phyloP scores from a whole-genome alignment of 257 asterid species.

The Paulownia fortunei region DNA sequence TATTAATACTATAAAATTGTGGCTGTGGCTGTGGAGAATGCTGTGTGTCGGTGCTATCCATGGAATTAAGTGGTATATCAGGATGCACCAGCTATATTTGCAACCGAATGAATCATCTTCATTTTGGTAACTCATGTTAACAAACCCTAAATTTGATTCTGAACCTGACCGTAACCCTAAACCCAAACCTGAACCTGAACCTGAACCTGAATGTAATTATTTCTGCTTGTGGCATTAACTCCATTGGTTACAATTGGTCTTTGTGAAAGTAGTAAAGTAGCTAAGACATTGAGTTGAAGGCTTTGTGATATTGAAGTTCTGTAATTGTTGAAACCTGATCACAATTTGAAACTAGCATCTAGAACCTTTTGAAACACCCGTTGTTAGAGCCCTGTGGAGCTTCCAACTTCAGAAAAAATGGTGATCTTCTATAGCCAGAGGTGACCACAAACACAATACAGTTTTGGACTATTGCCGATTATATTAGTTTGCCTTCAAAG shows the following conservation, averaged over 20 bases:
- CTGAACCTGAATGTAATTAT: not conserved
- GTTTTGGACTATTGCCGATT: not conserved
- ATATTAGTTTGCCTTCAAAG: not conserved
- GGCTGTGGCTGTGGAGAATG: not conserved
- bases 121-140: not conserved
- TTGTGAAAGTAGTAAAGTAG: not conserved
- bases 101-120: not conserved
- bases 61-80: not conserved
- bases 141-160: not conserved
- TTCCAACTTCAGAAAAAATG: not conserved
- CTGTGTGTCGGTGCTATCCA: not conserved
- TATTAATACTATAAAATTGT: too few relatives aligned
- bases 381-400: slow-evolving; percentile 15
- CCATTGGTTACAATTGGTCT: not conserved
- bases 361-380: not conserved
- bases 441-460: not conserved
- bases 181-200: not conserved
- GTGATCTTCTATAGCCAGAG: not conserved
- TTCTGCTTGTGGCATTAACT: not conserved
- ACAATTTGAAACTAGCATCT: not conserved
- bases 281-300: slow-evolving; percentile 3
- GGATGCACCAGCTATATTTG: not conserved
- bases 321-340: not conserved
- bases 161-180: not conserved
- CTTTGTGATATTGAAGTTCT: not conserved